Conservation (phyloP, 352 stramenopile genomes). For the Phytophthora ramorum region DNA sequence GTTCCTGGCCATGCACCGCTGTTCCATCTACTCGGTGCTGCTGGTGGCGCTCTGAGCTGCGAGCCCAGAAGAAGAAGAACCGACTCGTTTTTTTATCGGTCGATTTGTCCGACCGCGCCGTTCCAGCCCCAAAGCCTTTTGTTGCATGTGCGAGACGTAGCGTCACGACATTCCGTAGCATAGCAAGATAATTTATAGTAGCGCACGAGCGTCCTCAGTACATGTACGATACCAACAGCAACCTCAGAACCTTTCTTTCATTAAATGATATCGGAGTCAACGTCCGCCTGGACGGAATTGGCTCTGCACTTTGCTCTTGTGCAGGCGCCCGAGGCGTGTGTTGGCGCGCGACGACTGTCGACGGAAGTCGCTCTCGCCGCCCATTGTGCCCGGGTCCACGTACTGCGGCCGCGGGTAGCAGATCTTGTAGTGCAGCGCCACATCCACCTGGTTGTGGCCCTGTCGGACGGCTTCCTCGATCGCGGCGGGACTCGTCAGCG, state of each 20-base stretch:
- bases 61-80: background rate
- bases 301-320: conserved; percentile 51
- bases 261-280: conserved; percentile 7
- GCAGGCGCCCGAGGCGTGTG: conserved; percentile 49
- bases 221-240: conserved; percentile 29
- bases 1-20: conserved; percentile 68
- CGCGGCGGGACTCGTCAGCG: conserved; percentile 29
- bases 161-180: conserved; percentile 24
- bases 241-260: conserved; percentile 8
- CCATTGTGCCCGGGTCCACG: conserved; percentile 79
- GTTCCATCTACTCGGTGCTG: conserved; percentile 79
- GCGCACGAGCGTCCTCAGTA: conserved; percentile 32
- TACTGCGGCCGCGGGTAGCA: conserved; percentile 83
- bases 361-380: conserved; percentile 74
- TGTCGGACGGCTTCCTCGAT: conserved; percentile 65
- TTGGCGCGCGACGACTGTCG: conserved; percentile 64
- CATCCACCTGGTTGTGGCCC: conserved; percentile 75
- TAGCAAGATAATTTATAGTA: conserved; percentile 48
- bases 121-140: conserved; percentile 5
- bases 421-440: conserved; percentile 87
- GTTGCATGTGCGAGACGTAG: conserved; percentile 14
- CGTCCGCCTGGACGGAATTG: conserved; percentile 50
- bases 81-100: conserved; percentile 9
- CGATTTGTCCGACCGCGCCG: conserved; percentile 5
- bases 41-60: conserved; percentile 56